These are phyloP conservation scores for Entoloma clypeatum DNA, from an alignment of 1,284 basidiomycete genomes.

Conservation along the genomic window DNA sequence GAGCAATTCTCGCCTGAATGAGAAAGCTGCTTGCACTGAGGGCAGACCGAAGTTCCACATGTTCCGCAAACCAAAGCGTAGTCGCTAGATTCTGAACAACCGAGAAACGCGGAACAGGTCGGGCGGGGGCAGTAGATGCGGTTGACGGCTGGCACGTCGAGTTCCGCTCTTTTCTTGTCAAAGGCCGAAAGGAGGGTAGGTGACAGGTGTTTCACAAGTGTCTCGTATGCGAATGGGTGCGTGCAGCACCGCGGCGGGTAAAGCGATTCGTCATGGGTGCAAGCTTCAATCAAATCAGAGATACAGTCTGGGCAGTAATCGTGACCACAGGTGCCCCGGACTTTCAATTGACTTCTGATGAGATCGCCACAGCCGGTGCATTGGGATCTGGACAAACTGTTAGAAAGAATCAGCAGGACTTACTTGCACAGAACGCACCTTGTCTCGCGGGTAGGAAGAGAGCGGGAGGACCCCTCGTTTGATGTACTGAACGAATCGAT, in stretches of 20 bases:
- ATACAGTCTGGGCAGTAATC: slow-evolving; percentile 27
- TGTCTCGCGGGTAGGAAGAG: neutral
- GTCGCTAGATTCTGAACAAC: slow-evolving; percentile 29
- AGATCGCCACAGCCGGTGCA: slow-evolving; percentile 31
- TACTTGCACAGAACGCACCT: neutral
- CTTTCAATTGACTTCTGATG: slow-evolving; percentile 12
- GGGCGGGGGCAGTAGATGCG: slow-evolving; percentile 39
- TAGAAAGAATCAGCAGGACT: neutral
- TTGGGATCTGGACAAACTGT: slow-evolving; percentile 22
- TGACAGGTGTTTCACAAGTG: slow-evolving; percentile 25
- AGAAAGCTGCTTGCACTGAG: slow-evolving; percentile 39
- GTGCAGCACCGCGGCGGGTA: slow-evolving; percentile 39
- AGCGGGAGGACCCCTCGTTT: slow-evolving; percentile 1
- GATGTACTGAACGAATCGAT: too few relatives aligned
- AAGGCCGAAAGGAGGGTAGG: slow-evolving; percentile 21
- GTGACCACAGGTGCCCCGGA: slow-evolving; percentile 31
- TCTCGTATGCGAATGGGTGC: slow-evolving; percentile 25
- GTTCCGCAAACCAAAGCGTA: slow-evolving; percentile 28
- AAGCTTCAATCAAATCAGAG: slow-evolving; percentile 26
- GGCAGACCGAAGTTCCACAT: slow-evolving; percentile 39
- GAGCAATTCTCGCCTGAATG: slow-evolving; percentile 35
- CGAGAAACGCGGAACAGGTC: slow-evolving; percentile 51
- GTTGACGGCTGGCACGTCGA: slow-evolving; percentile 31
- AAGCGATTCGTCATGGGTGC: slow-evolving; percentile 34
- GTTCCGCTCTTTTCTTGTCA: slow-evolving; percentile 34